Percentiles rank a stretch among this genome's conserved stretches.
These are phyloP conservation scores for Apiospora koreana DNA, from an alignment of 2,329 filamentous ascomycete species.

Conservation along the genomic window DNA sequence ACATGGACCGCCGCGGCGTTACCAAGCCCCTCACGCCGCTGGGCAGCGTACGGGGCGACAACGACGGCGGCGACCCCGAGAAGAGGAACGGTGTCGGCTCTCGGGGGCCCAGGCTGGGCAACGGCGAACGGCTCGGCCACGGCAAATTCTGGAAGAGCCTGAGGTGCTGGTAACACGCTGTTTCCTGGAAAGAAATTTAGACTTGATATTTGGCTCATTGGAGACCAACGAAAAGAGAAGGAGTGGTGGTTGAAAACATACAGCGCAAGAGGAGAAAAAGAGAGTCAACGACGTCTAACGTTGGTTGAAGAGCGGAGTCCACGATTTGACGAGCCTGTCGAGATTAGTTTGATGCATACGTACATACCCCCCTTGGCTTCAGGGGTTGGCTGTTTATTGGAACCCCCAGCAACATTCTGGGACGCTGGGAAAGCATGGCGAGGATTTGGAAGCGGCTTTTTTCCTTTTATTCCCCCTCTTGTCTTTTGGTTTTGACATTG, in stretches of 20 bases:
- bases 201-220: neutral
- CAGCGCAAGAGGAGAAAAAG: no score
- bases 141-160: constrained; percentile 57
- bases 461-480: neutral
- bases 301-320: neutral
- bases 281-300: neutral
- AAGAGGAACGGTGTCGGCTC: constrained; percentile 22
- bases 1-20: constrained; percentile 52
- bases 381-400: neutral
- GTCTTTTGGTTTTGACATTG: neutral
- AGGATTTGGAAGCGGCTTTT: neutral
- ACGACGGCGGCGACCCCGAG: constrained; percentile 41
- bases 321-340: neutral
- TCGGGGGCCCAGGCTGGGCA: constrained; percentile 44
- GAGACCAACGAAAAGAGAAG: neutral
- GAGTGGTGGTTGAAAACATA: no score
- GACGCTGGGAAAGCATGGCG: neutral
- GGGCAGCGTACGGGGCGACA: constrained; percentile 31
- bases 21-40: constrained; percentile 61
- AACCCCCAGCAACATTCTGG: neutral
- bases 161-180: constrained; percentile 52
- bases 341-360: neutral
- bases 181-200: neutral
- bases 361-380: neutral
- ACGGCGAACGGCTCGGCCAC: constrained; percentile 45